Evolutionary conservation across 1,139 yeast species (phyloP).

Genomic region (Pneumocystis murina): DNA sequence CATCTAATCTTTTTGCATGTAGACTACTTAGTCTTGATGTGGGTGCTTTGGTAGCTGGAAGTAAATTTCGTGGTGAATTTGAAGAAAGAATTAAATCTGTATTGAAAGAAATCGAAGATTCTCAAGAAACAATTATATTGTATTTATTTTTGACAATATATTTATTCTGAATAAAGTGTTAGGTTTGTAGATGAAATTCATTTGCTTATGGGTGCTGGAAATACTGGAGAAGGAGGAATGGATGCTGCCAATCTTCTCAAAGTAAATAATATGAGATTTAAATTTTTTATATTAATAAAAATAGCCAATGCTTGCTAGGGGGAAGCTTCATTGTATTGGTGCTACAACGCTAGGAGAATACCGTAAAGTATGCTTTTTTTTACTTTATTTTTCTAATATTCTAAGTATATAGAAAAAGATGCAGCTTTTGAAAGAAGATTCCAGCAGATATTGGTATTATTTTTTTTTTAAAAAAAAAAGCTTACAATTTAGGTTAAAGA

Average conservation of each 20-base stretch:
- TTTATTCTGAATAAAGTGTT: not conserved
- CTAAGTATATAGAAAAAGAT: constrained; percentile 84
- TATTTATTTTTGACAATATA: not conserved
- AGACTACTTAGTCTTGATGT: constrained; percentile 75
- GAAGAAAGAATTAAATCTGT: constrained; percentile 97
- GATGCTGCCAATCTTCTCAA: constrained; percentile 94
- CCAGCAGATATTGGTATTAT: constrained; percentile 39
- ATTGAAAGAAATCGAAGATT: constrained; percentile 77
- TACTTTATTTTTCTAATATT: constrained; percentile 84
- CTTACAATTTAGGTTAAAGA: constrained; percentile 69
- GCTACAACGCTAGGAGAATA: constrained; percentile 94
- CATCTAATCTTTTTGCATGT: constrained; percentile 66
- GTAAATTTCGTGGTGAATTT: constrained; percentile 95
- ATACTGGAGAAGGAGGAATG: constrained; percentile 32
- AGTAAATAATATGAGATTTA: constrained; percentile 9
- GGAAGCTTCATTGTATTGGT: constrained; percentile 91
- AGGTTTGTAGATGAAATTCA: constrained; percentile 86
- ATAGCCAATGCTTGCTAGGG: constrained; percentile 85
- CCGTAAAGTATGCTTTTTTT: constrained; percentile 71
- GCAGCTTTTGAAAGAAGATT: constrained; percentile 98
- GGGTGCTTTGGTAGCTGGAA: constrained; percentile 96
- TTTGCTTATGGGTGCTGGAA: constrained; percentile 98
- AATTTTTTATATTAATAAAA: not conserved
- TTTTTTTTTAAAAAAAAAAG: not conserved
- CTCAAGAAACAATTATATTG: constrained; percentile 69